Conservation (phyloP, 2,329 filamentous ascomycete species). For the Pseudogymnoascus sp. region DNA sequence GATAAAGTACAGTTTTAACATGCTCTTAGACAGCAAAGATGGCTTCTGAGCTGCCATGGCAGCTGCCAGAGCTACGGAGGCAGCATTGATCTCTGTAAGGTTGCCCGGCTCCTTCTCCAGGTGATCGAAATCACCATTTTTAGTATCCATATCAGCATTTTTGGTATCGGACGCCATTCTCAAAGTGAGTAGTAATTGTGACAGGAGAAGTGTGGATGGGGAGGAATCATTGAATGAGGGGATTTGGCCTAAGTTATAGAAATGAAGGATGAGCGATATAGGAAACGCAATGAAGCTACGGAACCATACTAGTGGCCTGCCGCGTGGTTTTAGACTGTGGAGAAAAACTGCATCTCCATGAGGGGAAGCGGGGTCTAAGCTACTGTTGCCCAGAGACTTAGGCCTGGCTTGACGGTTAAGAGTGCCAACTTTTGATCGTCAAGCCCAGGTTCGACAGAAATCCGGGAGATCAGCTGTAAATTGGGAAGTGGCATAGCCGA, state of each 20-base stretch:
- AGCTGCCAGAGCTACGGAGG: conserved; percentile 30
- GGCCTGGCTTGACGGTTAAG: neutral
- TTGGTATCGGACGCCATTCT: neutral
- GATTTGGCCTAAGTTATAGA: neutral
- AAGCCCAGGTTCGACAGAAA: neutral
- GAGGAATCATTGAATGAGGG: neutral
- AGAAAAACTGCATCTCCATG: neutral
- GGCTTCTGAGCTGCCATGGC: conserved; percentile 30
- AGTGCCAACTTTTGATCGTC: no score
- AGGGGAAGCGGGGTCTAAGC: neutral
- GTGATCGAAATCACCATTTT: conserved; percentile 1
- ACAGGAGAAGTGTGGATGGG: neutral
- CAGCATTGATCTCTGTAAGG: conserved; percentile 27
- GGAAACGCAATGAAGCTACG: neutral
- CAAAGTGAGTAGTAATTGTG: neutral
- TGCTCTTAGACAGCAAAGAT: conserved; percentile 27
- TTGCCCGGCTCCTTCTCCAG: conserved; percentile 17
- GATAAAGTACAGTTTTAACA: conserved; percentile 31
- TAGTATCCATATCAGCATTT: neutral
- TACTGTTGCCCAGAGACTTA: neutral
- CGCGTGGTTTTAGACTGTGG: neutral
- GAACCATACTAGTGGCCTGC: neutral
- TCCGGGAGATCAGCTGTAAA: neutral
- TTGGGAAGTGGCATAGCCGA: neutral
- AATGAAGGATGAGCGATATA: neutral